These are phyloP conservation scores for Thalassiosira exigua DNA, from an alignment of 352 stramenopile species.

Conservation along the genomic window DNA sequence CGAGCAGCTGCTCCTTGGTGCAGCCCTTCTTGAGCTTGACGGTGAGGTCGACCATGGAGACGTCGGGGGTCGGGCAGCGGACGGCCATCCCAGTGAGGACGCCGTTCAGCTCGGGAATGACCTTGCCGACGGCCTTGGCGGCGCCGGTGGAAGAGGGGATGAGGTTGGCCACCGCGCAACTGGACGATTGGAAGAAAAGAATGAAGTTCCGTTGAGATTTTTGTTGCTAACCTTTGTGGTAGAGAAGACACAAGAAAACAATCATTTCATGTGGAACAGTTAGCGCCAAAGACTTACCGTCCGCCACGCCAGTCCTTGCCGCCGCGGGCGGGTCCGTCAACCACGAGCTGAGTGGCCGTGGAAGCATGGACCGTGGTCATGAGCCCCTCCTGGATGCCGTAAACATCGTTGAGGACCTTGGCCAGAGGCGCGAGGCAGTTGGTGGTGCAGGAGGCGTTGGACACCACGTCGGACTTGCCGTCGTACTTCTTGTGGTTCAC, in stretches of 20 bases:
- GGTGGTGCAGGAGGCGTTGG: constrained; percentile 98
- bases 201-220: no score
- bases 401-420: constrained; percentile 98
- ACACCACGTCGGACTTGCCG: constrained; percentile 92
- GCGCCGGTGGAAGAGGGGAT: constrained; percentile 97
- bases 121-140: constrained; percentile 91
- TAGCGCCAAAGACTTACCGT: no score
- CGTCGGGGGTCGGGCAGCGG: constrained; percentile 92
- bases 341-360: constrained; percentile 93
- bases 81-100: constrained; percentile 95
- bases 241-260: no score
- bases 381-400: constrained; percentile 95
- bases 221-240: no score
- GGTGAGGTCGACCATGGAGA: constrained; percentile 95
- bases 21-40: constrained; percentile 88
- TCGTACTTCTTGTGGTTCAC: constrained; percentile 93
- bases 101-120: constrained; percentile 92
- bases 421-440: constrained; percentile 98
- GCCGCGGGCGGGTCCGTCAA: constrained; percentile 87
- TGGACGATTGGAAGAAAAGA: no score
- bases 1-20: constrained; percentile 91
- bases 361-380: constrained; percentile 99
- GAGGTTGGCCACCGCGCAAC: constrained; percentile 96
- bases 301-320: constrained; percentile 93
- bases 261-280: no score